Evolutionary conservation across 1,284 basidiomycete genomes (phyloP), one percentile per base, ranked within the genome.

Genomic region (Trichosporon ovoides): DNA sequence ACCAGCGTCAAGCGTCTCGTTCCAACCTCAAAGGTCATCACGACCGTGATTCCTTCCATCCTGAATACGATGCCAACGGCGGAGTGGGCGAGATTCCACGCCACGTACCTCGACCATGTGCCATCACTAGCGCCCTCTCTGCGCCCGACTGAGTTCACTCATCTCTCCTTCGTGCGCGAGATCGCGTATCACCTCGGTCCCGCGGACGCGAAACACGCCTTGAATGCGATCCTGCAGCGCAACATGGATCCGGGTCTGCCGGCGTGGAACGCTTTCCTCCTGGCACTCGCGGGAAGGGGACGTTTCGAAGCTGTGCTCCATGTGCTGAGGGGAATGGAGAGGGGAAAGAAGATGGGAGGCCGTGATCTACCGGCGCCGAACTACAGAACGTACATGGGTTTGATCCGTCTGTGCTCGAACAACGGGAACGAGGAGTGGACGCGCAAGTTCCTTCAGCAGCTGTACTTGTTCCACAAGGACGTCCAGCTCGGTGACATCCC

Each of bases 41-140:
- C 66, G 3, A 61, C 68, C 1, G 16, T 71, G 28, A 46, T 72
- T 11, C 68, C 65, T 3, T 66, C 68, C 0, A 40, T 74, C 4
- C 57, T 74, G 49, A 49, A 38, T 7, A 53, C 56, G 1, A 50
- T 69, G 10, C 57, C 62, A 11, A 3, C 24, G 12, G 60, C 58
- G 1, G 46, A 55, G 35, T 35, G 57, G 1, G 11, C 43, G 14
- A 31, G 35, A 14, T 68, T 61, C 52, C 61, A 63, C 33, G n/a
- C 22, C 4, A 14, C 43, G 1, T 72, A 68, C 53, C 66, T 67
- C 61, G 46, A 48, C 2, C 13, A 22, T 12, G 20, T 49, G 22
- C 1, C 22, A 11, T 7, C 20, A 51, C 1, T 61, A 13, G 58
- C 69, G 1, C 68, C 68, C 1, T 46, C 56, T 18, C 58, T 71